phyloP scores from a whole-genome alignment of 441 rosid species.

The Euphorbia schlechtendalii region DNA sequence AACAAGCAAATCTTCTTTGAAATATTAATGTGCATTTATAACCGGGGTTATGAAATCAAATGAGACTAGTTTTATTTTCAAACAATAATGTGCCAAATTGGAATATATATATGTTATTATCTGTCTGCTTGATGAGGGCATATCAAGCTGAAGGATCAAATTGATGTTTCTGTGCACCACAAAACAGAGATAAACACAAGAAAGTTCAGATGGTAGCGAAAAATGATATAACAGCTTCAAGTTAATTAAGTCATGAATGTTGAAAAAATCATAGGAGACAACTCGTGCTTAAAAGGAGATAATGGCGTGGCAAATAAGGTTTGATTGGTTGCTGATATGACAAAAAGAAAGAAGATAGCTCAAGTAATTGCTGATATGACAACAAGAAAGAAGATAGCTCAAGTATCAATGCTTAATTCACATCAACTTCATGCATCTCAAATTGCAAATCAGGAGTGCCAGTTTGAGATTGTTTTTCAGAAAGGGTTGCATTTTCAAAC shows the following conservation, averaged over 20 bases:
- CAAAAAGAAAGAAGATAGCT: no score
- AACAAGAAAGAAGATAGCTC: slow-evolving; percentile 1
- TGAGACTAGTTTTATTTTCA: neutral
- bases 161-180: no score
- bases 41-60: neutral
- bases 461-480: no score
- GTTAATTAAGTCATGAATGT: neutral
- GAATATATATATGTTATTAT: no score
- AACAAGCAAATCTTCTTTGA: neutral
- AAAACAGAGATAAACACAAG: neutral
- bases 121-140: no score
- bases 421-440: neutral
- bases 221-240: neutral
- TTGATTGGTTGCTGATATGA: neutral
- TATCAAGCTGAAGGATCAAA: no score
- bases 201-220: neutral
- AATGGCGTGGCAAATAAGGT: slow-evolving; percentile 2
- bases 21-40: no score
- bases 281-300: slow-evolving; percentile 7
- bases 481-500: no score
- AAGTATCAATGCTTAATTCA: neutral
- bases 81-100: no score
- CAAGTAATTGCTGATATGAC: no score
- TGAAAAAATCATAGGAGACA: slow-evolving; percentile 6
- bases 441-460: neutral